Evolutionary conservation across 2,329 filamentous ascomycete species (phyloP), one percentile per base, ranked within the genome.

Genomic region (Huntiella moniliformis): DNA sequence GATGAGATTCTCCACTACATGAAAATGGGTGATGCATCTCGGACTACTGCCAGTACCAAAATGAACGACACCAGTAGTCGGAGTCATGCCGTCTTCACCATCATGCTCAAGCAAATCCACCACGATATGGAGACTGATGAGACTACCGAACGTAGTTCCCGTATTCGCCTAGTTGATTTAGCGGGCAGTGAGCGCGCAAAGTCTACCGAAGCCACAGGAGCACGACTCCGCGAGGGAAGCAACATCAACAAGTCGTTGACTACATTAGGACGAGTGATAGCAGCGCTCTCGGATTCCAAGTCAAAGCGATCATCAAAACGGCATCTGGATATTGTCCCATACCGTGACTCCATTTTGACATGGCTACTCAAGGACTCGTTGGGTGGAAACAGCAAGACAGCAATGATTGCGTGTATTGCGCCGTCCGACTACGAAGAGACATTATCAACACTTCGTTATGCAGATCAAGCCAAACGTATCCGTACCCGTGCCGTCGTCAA

Each of bases 181-280:
- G 91, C 91, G 11, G 91, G 91, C 38, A 94, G 85, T 41, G 91
- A 98, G 64, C 77, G 91, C 46, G 91, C 91, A 51, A 95, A 94
- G 60, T 79, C 86, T 1, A 98, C 91, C 34, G 88, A 96, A 63
- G 91, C 91, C 1, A 96, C 87, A 0, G 91, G 91, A 10, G 78
- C 81, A 55, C 78, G 91, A 31, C 73, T 98, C 16, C 79, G 88
- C 48, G 91, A 98, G 63, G 91, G 91, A 43, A 88, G 84, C 56
- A 95, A 96, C 61, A 98, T 98, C 73, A 98, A 98, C 70, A 95
- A 96, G 64, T 96, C 88, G 7, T 74, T 98, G 34, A 95, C 88
- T 1, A 96, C 91, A 0, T 74, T 98, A 7, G 91, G 91, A 3
- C 80, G 91, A 45, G 91, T 98, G 42, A 98, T 98, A 60, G 88